Evolutionary conservation across 805 yeast genomes (phyloP).

Genomic region (Tanozyma kutaoensis): DNA sequence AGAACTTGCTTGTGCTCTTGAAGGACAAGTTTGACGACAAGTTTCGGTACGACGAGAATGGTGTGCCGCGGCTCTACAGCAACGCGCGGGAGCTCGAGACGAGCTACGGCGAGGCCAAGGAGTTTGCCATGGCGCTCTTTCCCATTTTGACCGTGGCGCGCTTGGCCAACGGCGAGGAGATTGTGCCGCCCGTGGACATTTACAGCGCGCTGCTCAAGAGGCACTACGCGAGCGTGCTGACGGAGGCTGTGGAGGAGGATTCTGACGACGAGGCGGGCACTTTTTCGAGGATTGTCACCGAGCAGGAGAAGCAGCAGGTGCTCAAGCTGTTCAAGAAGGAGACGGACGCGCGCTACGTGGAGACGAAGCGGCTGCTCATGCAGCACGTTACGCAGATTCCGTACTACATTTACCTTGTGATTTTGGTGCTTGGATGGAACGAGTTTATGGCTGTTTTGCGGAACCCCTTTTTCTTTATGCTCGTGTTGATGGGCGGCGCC

Average conservation of each 20-base stretch:
- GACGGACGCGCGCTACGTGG: constrained; percentile 68
- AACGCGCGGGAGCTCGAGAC: constrained; percentile 60
- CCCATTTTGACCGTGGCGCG: constrained; percentile 49
- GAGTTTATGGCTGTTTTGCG: constrained; percentile 81
- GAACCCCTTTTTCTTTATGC: constrained; percentile 69
- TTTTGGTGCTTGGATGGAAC: constrained; percentile 85
- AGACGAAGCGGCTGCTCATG: constrained; percentile 78
- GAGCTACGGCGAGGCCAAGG: constrained; percentile 47
- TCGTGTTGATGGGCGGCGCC: constrained; percentile 44
- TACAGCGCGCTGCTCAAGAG: constrained; percentile 12
- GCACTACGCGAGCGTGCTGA: constrained; percentile 10
- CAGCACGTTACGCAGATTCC: constrained; percentile 75
- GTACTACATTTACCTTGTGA: constrained; percentile 58
- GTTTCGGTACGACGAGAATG: constrained; percentile 74
- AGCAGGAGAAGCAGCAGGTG: constrained; percentile 43
- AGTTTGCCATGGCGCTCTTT: constrained; percentile 39
- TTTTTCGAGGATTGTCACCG: constrained; percentile 46
- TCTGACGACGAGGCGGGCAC: constrained; percentile 13
- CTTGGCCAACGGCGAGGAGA: constrained; percentile 36
- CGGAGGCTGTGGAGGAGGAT: constrained; percentile 13
- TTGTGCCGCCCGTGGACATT: constrained; percentile 45
- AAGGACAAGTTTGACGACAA: constrained; percentile 72
- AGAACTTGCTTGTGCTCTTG: constrained; percentile 48
- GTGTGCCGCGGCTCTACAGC: constrained; percentile 73
- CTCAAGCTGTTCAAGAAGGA: constrained; percentile 53